These are phyloP conservation scores for Alternaria sp. DNA, from an alignment of 2,329 filamentous ascomycete genomes.

Conservation along the genomic window DNA sequence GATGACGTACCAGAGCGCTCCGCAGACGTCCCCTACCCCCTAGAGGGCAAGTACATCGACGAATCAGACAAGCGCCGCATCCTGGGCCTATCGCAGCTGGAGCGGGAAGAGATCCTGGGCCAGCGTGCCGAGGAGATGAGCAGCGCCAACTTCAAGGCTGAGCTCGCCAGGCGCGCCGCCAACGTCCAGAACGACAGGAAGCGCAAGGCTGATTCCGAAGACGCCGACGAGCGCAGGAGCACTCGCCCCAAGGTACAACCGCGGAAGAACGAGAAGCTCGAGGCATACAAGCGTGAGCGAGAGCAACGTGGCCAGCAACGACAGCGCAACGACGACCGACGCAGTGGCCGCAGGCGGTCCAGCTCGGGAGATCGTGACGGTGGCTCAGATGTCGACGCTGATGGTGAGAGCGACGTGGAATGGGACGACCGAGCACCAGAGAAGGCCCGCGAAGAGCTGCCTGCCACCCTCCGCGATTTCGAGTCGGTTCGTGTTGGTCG, in stretches of 20 bases:
- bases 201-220: constrained; percentile 79
- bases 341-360: constrained; percentile 54
- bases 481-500: constrained; percentile 84
- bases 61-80: constrained; percentile 66
- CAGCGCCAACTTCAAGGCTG: constrained; percentile 78
- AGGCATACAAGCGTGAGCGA: constrained; percentile 63
- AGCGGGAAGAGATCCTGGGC: constrained; percentile 87
- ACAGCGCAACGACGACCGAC: constrained; percentile 56
- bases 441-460: constrained; percentile 67
- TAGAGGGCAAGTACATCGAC: constrained; percentile 80
- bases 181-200: constrained; percentile 66
- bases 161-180: constrained; percentile 78
- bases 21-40: constrained; percentile 73
- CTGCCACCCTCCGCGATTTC: constrained; percentile 78
- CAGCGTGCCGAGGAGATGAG: constrained; percentile 85
- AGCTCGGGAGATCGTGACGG: constrained; percentile 48
- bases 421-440: constrained; percentile 66
- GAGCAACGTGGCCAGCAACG: constrained; percentile 66
- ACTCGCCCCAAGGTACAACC: constrained; percentile 54
- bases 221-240: constrained; percentile 82
- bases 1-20: constrained; percentile 57
- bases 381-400: constrained; percentile 65
- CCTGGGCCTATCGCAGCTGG: constrained; percentile 84
- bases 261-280: constrained; percentile 75
- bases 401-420: constrained; percentile 78